phyloP scores from a whole-genome alignment of 495 filamentous ascomycete species.

The Hyaloscypha variabilis region DNA sequence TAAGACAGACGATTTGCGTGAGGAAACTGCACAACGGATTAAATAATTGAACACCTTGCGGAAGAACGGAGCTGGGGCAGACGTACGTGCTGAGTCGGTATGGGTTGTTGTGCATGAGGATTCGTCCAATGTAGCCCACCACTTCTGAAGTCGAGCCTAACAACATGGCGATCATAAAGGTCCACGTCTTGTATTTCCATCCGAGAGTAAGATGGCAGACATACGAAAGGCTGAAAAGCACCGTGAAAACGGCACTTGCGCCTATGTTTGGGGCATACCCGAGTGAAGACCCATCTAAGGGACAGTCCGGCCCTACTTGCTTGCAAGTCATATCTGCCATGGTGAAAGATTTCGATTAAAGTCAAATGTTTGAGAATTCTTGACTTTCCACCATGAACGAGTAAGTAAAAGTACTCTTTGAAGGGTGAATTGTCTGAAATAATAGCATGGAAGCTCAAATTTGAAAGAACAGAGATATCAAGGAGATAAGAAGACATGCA shows the following conservation, averaged over 20 bases:
- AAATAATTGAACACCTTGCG: not conserved
- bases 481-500: too few relatives aligned
- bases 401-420: too few relatives aligned
- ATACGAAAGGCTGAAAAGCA: slow-evolving; percentile 17
- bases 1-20: slow-evolving; percentile 42
- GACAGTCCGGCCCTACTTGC: too few relatives aligned
- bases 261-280: not conserved
- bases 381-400: too few relatives aligned
- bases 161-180: slow-evolving; percentile 38
- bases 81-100: slow-evolving; percentile 13
- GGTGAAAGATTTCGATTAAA: too few relatives aligned
- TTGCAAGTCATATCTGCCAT: too few relatives aligned
- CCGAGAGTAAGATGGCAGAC: slow-evolving; percentile 8
- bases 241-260: not conserved
- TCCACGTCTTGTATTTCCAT: slow-evolving; percentile 26
- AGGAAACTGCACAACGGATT: slow-evolving; percentile 20
- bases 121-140: slow-evolving; percentile 39
- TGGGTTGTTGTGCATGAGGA: slow-evolving; percentile 42
- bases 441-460: too few relatives aligned
- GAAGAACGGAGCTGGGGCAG: not conserved
- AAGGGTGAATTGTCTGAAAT: too few relatives aligned
- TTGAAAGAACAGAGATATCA: too few relatives aligned
- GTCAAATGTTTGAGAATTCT: too few relatives aligned
- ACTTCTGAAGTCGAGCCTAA: slow-evolving; percentile 41
- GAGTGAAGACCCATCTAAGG: too few relatives aligned